phyloP scores from a whole-genome alignment of 2,329 filamentous ascomycete species.

The Cryphonectria japonica region DNA sequence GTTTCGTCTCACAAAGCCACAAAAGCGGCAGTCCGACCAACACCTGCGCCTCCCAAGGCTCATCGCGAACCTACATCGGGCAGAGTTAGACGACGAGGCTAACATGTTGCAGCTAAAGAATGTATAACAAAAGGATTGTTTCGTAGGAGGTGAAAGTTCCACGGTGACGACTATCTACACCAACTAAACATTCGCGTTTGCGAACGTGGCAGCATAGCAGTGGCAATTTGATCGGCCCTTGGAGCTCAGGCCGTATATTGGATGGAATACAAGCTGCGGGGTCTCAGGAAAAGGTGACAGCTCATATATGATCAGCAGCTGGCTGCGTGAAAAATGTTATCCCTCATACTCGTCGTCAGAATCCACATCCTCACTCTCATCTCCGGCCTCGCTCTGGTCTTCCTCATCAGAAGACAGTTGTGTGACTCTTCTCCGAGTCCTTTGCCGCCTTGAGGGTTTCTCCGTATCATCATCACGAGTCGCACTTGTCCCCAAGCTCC shows the following conservation, averaged over 20 bases:
- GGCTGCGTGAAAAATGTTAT: slow-evolving; percentile 13
- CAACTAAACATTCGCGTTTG: neutral
- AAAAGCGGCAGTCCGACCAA: neutral
- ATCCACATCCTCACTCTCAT: slow-evolving; percentile 27
- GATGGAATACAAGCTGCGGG: neutral
- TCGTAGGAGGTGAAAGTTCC: neutral
- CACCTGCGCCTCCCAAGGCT: neutral
- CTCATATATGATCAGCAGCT: slow-evolving; percentile 1
- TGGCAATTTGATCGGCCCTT: neutral
- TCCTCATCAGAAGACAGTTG: slow-evolving; percentile 32
- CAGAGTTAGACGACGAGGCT: neutral
- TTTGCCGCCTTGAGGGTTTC: slow-evolving; percentile 27
- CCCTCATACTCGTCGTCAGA: slow-evolving; percentile 27
- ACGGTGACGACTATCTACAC: neutral
- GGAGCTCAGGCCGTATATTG: neutral
- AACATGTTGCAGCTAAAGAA: neutral
- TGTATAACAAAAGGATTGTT: neutral
- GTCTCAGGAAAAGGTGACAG: neutral
- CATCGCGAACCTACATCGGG: neutral
- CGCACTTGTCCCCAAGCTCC: neutral
- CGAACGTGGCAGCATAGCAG: neutral
- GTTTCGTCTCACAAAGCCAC: neutral
- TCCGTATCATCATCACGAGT: neutral
- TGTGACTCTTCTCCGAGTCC: neutral
- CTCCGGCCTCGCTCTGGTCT: slow-evolving; percentile 31